A percentile compares a stretch with the other conserved stretches of the same genome.
Conservation (phyloP, 768 basidiomycete genomes). For the Mycena latifolia region DNA sequence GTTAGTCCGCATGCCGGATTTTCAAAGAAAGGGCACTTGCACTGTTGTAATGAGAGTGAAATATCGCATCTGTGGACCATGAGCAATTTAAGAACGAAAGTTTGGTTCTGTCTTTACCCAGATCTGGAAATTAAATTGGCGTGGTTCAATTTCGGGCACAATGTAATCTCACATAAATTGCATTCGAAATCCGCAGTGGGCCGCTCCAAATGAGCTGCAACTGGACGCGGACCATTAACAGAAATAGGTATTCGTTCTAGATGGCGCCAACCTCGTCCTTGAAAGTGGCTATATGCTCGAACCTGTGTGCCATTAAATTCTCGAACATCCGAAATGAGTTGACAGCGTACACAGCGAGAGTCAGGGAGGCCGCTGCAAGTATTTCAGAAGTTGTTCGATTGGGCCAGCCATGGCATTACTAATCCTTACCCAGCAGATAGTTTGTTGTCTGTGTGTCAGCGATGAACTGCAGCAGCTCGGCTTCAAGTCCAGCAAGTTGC, state of each 20-base stretch:
- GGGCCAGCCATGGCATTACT: background rate
- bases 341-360: background rate
- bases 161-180: background rate
- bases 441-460: constrained; percentile 6
- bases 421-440: background rate
- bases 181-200: background rate
- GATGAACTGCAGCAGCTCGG: constrained; percentile 7
- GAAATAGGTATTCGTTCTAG: background rate
- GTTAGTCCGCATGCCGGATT: no score
- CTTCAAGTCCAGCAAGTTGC: background rate
- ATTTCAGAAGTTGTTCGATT: background rate
- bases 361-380: background rate
- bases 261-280: background rate
- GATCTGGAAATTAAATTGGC: background rate
- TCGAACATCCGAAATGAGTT: no score
- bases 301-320: no score
- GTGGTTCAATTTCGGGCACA: background rate
- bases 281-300: constrained; percentile 1
- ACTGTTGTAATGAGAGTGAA: background rate
- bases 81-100: background rate
- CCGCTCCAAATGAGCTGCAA: background rate
- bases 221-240: background rate
- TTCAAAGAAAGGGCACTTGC: background rate
- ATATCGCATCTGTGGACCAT: background rate
- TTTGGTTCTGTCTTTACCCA: background rate